Conservation (phyloP, 495 filamentous ascomycete species). For the Trichoderma erinaceum region DNA sequence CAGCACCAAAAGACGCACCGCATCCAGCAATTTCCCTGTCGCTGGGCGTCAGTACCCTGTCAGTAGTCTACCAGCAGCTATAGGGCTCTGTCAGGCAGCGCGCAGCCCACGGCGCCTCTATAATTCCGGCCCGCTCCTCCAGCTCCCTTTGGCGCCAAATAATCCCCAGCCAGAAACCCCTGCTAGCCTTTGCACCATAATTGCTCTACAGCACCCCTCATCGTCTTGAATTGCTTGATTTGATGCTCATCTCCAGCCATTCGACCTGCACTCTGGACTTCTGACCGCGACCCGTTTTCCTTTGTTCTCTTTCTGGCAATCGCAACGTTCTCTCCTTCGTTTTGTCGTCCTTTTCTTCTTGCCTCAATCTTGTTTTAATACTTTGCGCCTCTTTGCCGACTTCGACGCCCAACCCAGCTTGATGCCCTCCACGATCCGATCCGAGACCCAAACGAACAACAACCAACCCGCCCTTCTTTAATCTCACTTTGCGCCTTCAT, state of each 20-base stretch:
- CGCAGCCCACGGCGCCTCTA: background rate
- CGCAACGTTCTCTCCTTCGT: conserved; percentile 10
- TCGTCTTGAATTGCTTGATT: background rate
- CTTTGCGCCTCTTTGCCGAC: background rate
- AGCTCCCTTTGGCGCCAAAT: background rate
- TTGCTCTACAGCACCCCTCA: conserved; percentile 8
- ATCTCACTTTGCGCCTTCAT: background rate
- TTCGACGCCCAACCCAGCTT: conserved; percentile 24
- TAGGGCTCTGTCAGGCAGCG: background rate
- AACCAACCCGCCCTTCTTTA: background rate
- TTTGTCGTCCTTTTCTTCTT: background rate
- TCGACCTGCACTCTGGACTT: background rate
- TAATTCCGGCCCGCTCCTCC: conserved; percentile 8
- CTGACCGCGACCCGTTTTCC: background rate
- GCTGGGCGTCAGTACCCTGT: conserved; percentile 2
- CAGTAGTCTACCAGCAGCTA: background rate
- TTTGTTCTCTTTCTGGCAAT: background rate
- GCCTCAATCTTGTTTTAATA: background rate
- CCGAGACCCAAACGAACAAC: conserved; percentile 21
- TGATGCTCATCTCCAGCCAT: background rate
- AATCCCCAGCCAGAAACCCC: background rate
- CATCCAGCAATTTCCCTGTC: background rate
- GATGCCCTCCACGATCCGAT: conserved; percentile 30
- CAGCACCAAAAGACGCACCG: background rate
- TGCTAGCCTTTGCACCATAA: background rate